Conservation (phyloP, 306 rosid species). For the Lathyrus aphaca region DNA sequence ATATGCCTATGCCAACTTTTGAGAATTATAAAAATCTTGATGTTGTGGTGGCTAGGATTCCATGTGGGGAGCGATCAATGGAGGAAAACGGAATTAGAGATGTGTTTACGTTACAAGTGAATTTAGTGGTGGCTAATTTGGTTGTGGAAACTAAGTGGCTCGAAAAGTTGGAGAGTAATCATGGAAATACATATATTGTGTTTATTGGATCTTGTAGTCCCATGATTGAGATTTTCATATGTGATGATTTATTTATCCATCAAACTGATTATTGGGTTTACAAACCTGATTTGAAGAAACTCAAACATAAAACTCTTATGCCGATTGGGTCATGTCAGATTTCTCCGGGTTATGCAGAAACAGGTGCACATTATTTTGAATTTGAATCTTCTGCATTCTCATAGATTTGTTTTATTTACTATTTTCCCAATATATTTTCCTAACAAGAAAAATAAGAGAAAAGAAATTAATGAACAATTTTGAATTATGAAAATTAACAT, state of each 20-base stretch:
- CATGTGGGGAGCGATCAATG: conserved; percentile 47
- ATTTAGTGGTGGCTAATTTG: conserved; percentile 77
- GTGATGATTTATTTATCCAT: conserved; percentile 66
- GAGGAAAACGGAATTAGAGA: conserved; percentile 52
- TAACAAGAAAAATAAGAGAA: too few relatives aligned
- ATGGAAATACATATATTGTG: conserved; percentile 58
- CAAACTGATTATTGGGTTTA: conserved; percentile 57
- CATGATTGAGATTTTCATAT: conserved; percentile 82
- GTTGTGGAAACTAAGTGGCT: conserved; percentile 58
- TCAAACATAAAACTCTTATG: conserved; percentile 70
- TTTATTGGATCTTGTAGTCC: conserved; percentile 77
- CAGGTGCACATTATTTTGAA: conserved; percentile 49
- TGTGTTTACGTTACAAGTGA: conserved; percentile 66
- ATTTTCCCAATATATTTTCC: too few relatives aligned
- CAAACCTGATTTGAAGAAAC: conserved; percentile 58
- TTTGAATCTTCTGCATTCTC: too few relatives aligned
- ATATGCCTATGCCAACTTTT: conserved; percentile 56
- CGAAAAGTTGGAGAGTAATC: conserved; percentile 18
- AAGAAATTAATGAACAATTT: too few relatives aligned
- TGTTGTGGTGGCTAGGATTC: conserved; percentile 59
- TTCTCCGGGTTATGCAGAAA: conserved; percentile 56
- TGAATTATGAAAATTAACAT: too few relatives aligned
- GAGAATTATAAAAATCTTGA: conserved; percentile 51
- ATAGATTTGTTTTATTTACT: too few relatives aligned
- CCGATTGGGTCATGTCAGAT: conserved; percentile 80